Conservation (phyloP, 306 rosid species). For the Cucurbita moschata region DNA sequence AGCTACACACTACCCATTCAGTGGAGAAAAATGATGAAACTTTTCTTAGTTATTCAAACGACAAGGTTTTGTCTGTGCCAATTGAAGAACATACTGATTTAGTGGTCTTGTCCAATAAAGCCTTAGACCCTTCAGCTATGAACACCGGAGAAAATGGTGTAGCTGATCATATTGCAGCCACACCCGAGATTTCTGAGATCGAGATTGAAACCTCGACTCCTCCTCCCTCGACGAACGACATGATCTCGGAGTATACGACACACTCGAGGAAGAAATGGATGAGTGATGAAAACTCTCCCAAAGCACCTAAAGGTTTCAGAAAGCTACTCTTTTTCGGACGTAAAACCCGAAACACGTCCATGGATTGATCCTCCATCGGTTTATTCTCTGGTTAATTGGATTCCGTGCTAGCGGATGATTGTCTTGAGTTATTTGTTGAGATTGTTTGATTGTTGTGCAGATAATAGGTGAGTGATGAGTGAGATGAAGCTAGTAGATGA, state of each 20-base stretch:
- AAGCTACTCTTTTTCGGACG: conserved; percentile 89
- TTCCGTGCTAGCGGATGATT: conserved; percentile 12
- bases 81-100: conserved; percentile 8
- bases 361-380: conserved; percentile 16
- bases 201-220: conserved; percentile 51
- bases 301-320: conserved; percentile 66
- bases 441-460: conserved; percentile 19
- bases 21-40: conserved; percentile 19
- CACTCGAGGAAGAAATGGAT: conserved; percentile 92
- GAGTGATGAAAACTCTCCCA: conserved; percentile 59
- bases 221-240: conserved; percentile 44
- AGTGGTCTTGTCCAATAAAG: conserved; percentile 26
- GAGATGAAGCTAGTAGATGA: conserved; percentile 21
- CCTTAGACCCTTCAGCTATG: conserved; percentile 14
- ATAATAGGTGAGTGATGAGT: conserved; percentile 17
- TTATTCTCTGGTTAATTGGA: conserved; percentile 6
- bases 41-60: conserved; percentile 4
- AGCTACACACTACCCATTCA: conserved; percentile 20
- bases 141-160: conserved; percentile 22
- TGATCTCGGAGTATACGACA: conserved; percentile 18
- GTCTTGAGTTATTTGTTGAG: conserved; percentile 11
- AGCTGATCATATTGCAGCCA: conserved; percentile 16
- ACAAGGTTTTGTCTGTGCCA: conserved; percentile 10
- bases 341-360: conserved; percentile 32
- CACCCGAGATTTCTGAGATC: conserved; percentile 32